Conservation (phyloP, 2,329 filamentous ascomycete species). For the Colletotrichum somersetense region DNA sequence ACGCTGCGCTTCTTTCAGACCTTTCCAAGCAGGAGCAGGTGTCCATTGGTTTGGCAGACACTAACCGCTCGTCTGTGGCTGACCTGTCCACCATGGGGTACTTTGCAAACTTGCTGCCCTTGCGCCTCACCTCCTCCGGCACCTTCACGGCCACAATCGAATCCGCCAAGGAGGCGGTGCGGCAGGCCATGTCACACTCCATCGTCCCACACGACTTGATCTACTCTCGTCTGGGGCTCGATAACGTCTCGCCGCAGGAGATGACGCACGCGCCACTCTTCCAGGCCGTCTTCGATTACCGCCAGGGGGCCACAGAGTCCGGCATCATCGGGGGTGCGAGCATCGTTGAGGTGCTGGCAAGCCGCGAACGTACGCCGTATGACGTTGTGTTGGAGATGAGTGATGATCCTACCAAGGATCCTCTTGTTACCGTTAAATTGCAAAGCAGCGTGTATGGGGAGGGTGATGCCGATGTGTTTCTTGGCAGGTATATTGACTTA, state of each 20-base stretch:
- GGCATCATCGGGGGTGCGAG: slow-evolving; percentile 3
- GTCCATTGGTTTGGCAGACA: slow-evolving; percentile 64
- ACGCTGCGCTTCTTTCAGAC: slow-evolving; percentile 37
- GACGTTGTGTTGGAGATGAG: slow-evolving; percentile 16
- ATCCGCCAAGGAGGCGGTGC: slow-evolving; percentile 45
- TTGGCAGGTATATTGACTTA: too few species aligned
- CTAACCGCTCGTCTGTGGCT: slow-evolving; percentile 54
- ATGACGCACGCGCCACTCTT: slow-evolving; percentile 56
- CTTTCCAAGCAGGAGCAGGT: slow-evolving; percentile 45
- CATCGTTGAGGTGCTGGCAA: slow-evolving; percentile 8
- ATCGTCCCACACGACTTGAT: slow-evolving; percentile 62
- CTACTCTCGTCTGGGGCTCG: slow-evolving; percentile 44
- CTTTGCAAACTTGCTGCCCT: slow-evolving; percentile 63
- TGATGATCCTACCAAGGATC: slow-evolving; percentile 12
- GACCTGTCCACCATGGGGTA: slow-evolving; percentile 56
- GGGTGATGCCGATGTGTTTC: too few species aligned
- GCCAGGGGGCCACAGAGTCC: slow-evolving; percentile 45
- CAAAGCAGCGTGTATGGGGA: neutral
- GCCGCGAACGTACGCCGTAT: slow-evolving; percentile 12
- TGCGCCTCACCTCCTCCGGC: slow-evolving; percentile 52
- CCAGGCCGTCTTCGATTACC: slow-evolving; percentile 57
- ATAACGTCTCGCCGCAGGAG: slow-evolving; percentile 50
- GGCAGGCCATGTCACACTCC: slow-evolving; percentile 57
- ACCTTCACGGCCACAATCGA: slow-evolving; percentile 44
- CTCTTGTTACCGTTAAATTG: slow-evolving; percentile 10